Evolutionary conservation across 345 rosid genomes (phyloP), one percentile per base, ranked within the genome.

Genomic region (Psidium guajava): DNA sequence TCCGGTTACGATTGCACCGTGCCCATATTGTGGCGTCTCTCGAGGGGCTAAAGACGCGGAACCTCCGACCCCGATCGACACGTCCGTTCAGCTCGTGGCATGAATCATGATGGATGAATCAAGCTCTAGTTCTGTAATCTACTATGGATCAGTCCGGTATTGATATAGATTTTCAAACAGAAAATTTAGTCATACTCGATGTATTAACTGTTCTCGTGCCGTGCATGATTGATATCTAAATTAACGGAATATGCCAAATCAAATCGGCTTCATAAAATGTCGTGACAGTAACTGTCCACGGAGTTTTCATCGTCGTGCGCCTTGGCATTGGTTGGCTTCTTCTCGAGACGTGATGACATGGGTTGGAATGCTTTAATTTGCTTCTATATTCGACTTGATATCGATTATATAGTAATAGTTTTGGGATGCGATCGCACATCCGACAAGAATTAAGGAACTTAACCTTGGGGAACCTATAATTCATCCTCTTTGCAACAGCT

Each of bases 301-400:
- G 8, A n/a, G 5, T 58, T n/a, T 25, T 58, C 20, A 7, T 59
- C 3, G 40, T 13, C 73, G 0, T 27, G 3, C 13, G 9, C 18
- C 0, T 2, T 0, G 0, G 4, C 15, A 2, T 0, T 6, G 13
- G 14, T 0, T 11, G 32, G 16, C 5, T 3, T 58, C 11, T 58
- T 25, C 8, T 58, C 1, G 1, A 5, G 16, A 25, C 16, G 3
- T 5, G 8, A 2, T 25, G 6, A 25, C 1, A 8, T 11, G 64
- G 64, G 3, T 58, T 28, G 3, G 3, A 28, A 57, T 2, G 18
- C 69, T 58, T 58, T n/a, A 13, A 58, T 13, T 58, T 58, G 15
- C 9, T n/a, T 58, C 0, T 12, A 0, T 1, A 13, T n/a, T 12
- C 18, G 9, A 0, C 36, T 12, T 59, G 20, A 3, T 6, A 52